These are phyloP conservation scores for Amphichorda felina DNA, from an alignment of 2,329 filamentous ascomycete species.

Conservation along the genomic window DNA sequence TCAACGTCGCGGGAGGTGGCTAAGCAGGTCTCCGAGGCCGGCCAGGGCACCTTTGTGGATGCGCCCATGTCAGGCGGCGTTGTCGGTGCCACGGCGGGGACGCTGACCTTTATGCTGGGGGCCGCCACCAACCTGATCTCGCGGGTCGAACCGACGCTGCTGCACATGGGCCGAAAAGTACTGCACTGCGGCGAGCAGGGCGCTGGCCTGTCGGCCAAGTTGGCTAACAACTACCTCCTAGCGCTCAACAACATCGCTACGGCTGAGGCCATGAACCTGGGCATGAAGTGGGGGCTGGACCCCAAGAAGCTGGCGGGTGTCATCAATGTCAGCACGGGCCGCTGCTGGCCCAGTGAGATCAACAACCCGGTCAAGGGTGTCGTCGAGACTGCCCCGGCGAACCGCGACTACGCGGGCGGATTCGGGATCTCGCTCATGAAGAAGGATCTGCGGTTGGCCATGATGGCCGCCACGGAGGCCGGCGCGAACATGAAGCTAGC, in stretches of 20 bases:
- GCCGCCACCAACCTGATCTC: conserved; percentile 48
- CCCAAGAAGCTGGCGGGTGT: conserved; percentile 62
- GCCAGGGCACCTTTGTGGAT: conserved; percentile 73
- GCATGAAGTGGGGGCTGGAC: conserved; percentile 48
- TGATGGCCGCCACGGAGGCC: conserved; percentile 58
- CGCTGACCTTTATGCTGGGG: conserved; percentile 93
- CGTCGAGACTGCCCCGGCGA: conserved; percentile 62
- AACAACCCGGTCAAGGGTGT: conserved; percentile 93
- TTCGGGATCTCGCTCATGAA: conserved; percentile 71
- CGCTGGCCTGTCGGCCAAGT: conserved; percentile 77
- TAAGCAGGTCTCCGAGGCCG: conserved; percentile 48
- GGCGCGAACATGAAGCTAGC: conserved; percentile 55
- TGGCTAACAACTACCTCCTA: conserved; percentile 95
- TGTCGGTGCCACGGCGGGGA: conserved; percentile 77
- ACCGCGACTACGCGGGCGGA: conserved; percentile 63
- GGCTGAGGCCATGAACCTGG: conserved; percentile 54
- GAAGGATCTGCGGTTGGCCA: conserved; percentile 65
- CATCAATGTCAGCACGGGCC: conserved; percentile 89
- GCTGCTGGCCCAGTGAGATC: conserved; percentile 89
- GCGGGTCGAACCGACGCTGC: conserved; percentile 55
- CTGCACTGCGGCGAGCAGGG: conserved; percentile 80
- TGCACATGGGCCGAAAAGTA: conserved; percentile 76
- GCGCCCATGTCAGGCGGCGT: conserved; percentile 96
- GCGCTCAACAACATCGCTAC: conserved; percentile 80
- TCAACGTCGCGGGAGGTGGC: conserved; percentile 72